Evolutionary conservation across 2,329 filamentous ascomycete species (phyloP), one percentile per base, ranked within the genome.

Genomic region (Phaeomoniella chlamydospora): DNA sequence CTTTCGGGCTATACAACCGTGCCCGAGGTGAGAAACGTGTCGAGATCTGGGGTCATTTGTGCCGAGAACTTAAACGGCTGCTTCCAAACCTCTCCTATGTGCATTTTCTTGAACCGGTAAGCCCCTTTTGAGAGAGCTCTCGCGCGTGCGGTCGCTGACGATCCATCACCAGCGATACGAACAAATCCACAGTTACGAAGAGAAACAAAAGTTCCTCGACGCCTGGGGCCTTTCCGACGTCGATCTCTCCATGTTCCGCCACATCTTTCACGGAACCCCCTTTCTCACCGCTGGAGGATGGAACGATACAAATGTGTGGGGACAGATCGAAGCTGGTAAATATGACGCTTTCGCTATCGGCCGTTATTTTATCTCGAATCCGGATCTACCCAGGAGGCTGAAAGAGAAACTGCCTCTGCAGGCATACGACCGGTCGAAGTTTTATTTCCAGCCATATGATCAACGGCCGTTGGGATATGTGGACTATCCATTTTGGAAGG

Each of bases 231-330:
- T 71, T 4, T 33, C 49, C 4, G 49, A 61, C 3, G 58, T 69
- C 14, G 59, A 64, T 31, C 54, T 72, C 2, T 56, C 57, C 5
- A 38, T 53, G 2, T 70, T 72, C 45, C 62, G 67, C 14, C 43
- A 58, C 9, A 72, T 74, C 39, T 65, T 71, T 35, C 62, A 60
- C 2, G 50, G 55, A 4, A 68, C 68, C 0, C 69, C 68, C 0
- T 70, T 74, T 51, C 62, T 75, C 41, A 64, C 68, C 0, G 69
- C 65, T 0, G 70, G 70, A 4, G 70, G 70, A 0, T 75, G 65
- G 51, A 56, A 67, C 35, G 58, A 70, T 30, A 55, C 54, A 26
- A 73, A 70, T 41, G 59, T 57, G 0, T 67, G 61, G 55, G 65
- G 62, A 2, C 59, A 67, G 29, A 45, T 71, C 9, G 65, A 68